phyloP scores from a whole-genome alignment of 148 eudicot genomes.

The Rhododendron ferrugineum region DNA sequence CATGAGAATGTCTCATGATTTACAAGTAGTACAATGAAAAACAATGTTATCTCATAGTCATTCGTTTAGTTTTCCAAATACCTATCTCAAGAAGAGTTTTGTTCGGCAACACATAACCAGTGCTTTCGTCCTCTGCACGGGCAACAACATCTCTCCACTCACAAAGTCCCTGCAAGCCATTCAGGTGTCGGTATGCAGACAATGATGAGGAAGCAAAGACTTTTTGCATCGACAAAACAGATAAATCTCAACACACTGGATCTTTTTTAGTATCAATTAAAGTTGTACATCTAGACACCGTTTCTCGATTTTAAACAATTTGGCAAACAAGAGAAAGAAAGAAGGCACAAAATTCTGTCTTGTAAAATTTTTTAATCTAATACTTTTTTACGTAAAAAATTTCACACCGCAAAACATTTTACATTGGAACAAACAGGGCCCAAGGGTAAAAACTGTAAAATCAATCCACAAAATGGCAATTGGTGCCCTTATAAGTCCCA shows the following conservation, averaged over 20 bases:
- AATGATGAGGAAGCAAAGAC: background rate
- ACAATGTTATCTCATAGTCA: background rate
- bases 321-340: background rate
- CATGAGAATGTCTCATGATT: background rate
- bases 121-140: slow-evolving; percentile 97
- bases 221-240: background rate
- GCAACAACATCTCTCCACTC: slow-evolving; percentile 94
- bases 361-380: too few relatives aligned
- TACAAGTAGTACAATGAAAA: background rate
- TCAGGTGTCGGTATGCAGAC: background rate
- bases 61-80: slow-evolving; percentile 17
- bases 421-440: background rate
- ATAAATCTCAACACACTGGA: background rate
- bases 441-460: background rate
- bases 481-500: background rate
- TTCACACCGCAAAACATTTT: background rate
- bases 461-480: background rate
- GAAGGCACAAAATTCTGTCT: background rate
- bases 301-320: background rate
- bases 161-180: slow-evolving; percentile 65
- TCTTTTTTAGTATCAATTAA: background rate
- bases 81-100: slow-evolving; percentile 86
- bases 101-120: slow-evolving; percentile 93
- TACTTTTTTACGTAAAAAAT: background rate
- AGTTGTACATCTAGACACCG: background rate